phyloP scores from a whole-genome alignment of 2,329 filamentous ascomycete species.

The Periconia sp. region DNA sequence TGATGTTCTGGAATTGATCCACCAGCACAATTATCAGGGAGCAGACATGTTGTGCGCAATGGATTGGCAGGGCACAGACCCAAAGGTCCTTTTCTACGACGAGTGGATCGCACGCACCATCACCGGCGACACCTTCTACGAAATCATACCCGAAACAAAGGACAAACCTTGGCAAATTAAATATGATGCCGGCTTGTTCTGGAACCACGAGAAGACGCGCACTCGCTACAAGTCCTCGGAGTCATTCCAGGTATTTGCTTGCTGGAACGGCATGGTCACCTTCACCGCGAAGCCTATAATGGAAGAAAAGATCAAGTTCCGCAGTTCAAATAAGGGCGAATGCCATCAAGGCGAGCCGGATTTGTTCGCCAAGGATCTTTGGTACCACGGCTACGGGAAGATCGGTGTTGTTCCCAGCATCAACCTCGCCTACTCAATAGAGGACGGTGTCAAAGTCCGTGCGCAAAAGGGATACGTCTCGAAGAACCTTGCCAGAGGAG shows the following conservation, averaged over 20 bases:
- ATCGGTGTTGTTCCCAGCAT: slow-evolving; percentile 64
- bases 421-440: slow-evolving; percentile 61
- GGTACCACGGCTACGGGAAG: slow-evolving; percentile 46
- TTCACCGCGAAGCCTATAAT: slow-evolving; percentile 58
- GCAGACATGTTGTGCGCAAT: slow-evolving; percentile 66
- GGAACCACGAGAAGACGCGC: slow-evolving; percentile 52
- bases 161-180: slow-evolving; percentile 54
- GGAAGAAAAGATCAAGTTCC: slow-evolving; percentile 53
- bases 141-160: slow-evolving; percentile 58
- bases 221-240: slow-evolving; percentile 40
- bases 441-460: slow-evolving; percentile 55
- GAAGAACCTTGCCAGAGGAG: slow-evolving; percentile 40
- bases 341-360: slow-evolving; percentile 63
- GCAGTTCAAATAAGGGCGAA: slow-evolving; percentile 49
- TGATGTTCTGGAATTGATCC: slow-evolving; percentile 63
- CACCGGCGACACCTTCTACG: slow-evolving; percentile 62
- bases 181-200: slow-evolving; percentile 48
- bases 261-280: slow-evolving; percentile 64
- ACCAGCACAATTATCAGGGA: slow-evolving; percentile 54
- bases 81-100: slow-evolving; percentile 64
- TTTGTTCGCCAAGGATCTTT: slow-evolving; percentile 65
- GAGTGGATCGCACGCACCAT: slow-evolving; percentile 62
- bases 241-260: slow-evolving; percentile 67
- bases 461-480: slow-evolving; percentile 57
- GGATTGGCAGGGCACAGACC: slow-evolving; percentile 59